phyloP scores from a whole-genome alignment of 1,284 basidiomycete genomes.

The Polyporus tsugae region DNA sequence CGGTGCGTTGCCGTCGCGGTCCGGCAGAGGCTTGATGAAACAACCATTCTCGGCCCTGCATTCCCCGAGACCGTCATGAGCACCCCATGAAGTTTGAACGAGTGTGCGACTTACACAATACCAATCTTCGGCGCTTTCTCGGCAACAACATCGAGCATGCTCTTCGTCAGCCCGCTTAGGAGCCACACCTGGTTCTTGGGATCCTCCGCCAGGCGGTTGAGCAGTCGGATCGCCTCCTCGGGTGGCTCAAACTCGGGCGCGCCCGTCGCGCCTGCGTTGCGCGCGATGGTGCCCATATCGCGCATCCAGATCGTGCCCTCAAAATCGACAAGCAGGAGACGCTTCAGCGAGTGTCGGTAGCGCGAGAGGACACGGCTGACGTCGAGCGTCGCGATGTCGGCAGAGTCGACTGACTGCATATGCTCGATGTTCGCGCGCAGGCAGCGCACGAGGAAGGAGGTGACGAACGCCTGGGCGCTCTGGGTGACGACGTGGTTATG shows the following conservation, averaged over 20 bases:
- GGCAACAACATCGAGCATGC: constrained; percentile 70
- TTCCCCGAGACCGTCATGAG: not conserved
- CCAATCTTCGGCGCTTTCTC: constrained; percentile 72
- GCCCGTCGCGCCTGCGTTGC: constrained; percentile 42
- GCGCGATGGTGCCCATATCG: constrained; percentile 52
- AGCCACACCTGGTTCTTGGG: constrained; percentile 83
- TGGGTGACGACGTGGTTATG: constrained; percentile 90
- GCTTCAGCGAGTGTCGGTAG: constrained; percentile 68
- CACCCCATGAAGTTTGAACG: not conserved
- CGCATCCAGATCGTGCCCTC: constrained; percentile 80
- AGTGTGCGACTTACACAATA: constrained; percentile 64
- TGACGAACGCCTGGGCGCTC: constrained; percentile 87
- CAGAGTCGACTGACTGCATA: constrained; percentile 45
- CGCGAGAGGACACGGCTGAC: constrained; percentile 60
- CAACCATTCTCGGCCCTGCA: constrained; percentile 87
- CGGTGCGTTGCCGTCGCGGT: constrained; percentile 45
- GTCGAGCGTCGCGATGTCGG: constrained; percentile 58
- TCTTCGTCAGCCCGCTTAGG: constrained; percentile 76
- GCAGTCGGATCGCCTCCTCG: constrained; percentile 58
- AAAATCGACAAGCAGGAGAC: constrained; percentile 81
- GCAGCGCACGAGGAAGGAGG: constrained; percentile 78
- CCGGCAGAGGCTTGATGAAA: constrained; percentile 70
- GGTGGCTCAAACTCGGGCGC: constrained; percentile 55
- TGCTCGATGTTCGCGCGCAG: constrained; percentile 77
- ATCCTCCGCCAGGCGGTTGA: constrained; percentile 72